Base-by-base conservation (phyloP, 805 yeast species). In the Aciculoconidium aculeatum region DNA sequence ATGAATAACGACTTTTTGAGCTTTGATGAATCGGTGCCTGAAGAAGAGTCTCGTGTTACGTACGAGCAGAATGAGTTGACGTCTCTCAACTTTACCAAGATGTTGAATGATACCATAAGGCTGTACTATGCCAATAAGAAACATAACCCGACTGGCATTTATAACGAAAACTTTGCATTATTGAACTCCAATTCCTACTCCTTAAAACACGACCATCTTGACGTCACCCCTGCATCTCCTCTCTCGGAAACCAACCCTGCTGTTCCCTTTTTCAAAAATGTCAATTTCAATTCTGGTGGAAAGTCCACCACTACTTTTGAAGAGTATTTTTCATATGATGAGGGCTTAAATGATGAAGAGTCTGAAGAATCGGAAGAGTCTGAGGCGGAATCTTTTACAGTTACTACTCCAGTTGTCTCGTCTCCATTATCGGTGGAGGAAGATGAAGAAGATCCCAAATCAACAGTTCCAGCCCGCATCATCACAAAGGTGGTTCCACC, bases 181-280 rank as follows among this genome's bases (percentile, higher is more conserved):
- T 46, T 59, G 27, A 53, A 53, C 33, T 40, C 39, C 17, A 35
- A 36, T 24, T 42, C 22, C 15, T 31, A 17, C 15, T 17, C 21
- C 21, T 21, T 23, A 17, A 30, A 11, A 14, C 31, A 27, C 13
- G 31, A 23, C 12, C 27, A 17, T 8, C 20, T 31, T 21, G 31
- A 24, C 7, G 28, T 33, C n/a, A 14, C 37, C 6, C 34, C 28
- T 6, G 15, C 32, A 15, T 27, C 38, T 15, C 45, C 30, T 10
- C 16, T 27, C 15, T 30, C 16, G 23, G 25, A 28, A 10, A 31
- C 25, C 20, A 20, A 25, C 16, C 34, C 32, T 16, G 21, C 17
- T 21, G 57, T 52, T 10, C 67, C 67, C 4, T 60, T 59, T 31
- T 60, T 60, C 44, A 49, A 43, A 29, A 58, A 53, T 28, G 67